phyloP scores from a whole-genome alignment of 176 grass and related monocot genomes.

The Cenchrus americanus region DNA sequence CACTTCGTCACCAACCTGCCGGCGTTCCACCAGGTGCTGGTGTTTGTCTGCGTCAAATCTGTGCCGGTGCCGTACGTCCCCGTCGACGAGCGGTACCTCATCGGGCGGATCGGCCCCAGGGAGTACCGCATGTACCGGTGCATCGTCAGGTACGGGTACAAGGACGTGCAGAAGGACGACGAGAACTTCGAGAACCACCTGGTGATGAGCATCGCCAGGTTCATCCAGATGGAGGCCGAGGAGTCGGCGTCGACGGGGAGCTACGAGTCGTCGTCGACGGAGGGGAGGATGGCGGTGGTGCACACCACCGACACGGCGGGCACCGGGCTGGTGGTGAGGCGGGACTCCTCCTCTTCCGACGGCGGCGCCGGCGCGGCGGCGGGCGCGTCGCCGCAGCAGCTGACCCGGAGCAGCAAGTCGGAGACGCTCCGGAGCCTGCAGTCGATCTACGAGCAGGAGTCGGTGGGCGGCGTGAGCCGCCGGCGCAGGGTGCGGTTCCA shows the following conservation, averaged over 20 bases:
- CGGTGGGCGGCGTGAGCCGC: conserved; percentile 18
- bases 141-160: conserved; percentile 82
- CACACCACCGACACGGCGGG: conserved; percentile 46
- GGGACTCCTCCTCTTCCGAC: no score
- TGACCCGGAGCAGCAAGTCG: conserved; percentile 60
- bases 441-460: conserved; percentile 65
- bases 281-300: conserved; percentile 78
- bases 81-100: conserved; percentile 64
- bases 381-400: not conserved
- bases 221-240: conserved; percentile 77
- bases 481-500: conserved; percentile 58
- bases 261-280: conserved; percentile 53
- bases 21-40: conserved; percentile 72
- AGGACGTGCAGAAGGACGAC: conserved; percentile 69
- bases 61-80: conserved; percentile 63
- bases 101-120: conserved; percentile 67
- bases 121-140: conserved; percentile 80
- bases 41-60: conserved; percentile 75
- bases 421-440: conserved; percentile 70
- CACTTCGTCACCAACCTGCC: conserved; percentile 86
- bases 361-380: not conserved
- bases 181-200: conserved; percentile 79
- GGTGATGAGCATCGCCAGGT: conserved; percentile 79
- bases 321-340: conserved; percentile 53
- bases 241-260: conserved; percentile 58